These are phyloP conservation scores for Xylaria hypoxylon DNA, from an alignment of 2,329 filamentous ascomycete genomes.

Conservation along the genomic window DNA sequence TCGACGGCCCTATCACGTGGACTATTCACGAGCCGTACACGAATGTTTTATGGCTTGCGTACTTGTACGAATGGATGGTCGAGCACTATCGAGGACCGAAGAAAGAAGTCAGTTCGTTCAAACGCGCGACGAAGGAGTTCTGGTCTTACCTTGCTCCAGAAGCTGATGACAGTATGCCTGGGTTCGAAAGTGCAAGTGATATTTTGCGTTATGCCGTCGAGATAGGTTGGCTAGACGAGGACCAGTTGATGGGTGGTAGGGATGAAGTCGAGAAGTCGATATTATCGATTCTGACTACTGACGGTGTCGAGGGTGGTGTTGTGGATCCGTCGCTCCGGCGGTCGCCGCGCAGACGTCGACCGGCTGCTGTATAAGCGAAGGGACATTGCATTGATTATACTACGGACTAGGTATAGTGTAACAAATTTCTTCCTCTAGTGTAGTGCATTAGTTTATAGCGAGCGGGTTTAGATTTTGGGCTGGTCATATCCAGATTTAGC, in stretches of 20 bases:
- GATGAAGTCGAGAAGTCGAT: constrained; percentile 51
- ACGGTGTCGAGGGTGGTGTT: constrained; percentile 35
- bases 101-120: constrained; percentile 60
- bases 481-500: constrained; percentile 2
- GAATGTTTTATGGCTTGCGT: constrained; percentile 74
- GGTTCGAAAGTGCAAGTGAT: constrained; percentile 67
- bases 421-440: not conserved
- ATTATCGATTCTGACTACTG: constrained; percentile 46
- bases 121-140: constrained; percentile 62
- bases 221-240: constrained; percentile 66
- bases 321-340: constrained; percentile 41
- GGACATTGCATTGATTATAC: constrained; percentile 15
- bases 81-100: constrained; percentile 61
- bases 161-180: constrained; percentile 59
- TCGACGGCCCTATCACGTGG: constrained; percentile 66
- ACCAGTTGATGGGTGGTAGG: constrained; percentile 59
- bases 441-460: constrained; percentile 20
- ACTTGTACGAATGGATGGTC: constrained; percentile 66
- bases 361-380: constrained; percentile 21
- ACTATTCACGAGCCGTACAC: constrained; percentile 68
- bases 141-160: constrained; percentile 66
- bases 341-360: constrained; percentile 44
- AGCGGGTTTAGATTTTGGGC: constrained; percentile 23
- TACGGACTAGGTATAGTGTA: constrained; percentile 27
- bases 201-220: constrained; percentile 69